Evolutionary conservation across 2,329 filamentous ascomycete species (phyloP), one percentile per base, ranked within the genome.

Genomic region (Penicillium occitanis): DNA sequence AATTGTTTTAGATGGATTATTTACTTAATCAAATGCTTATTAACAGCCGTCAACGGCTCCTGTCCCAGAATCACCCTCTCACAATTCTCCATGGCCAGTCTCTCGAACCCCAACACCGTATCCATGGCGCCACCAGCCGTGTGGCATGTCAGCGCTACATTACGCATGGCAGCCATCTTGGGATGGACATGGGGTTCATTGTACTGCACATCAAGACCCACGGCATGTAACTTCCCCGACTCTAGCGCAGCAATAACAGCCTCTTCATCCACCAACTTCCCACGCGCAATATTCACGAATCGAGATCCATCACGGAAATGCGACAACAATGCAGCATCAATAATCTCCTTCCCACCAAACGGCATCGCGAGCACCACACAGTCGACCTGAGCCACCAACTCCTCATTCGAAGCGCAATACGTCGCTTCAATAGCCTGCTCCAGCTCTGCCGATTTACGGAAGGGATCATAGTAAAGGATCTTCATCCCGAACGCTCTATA

Each of bases 121-220:
- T 81, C 81, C 17, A 83, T 74, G 44, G 79, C 79, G 17, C 81
- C 79, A 2, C 82, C 82, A 1, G 79, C 82, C 50, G 81, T 80
- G 73, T 83, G 82, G 42, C 77, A 78, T 44, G 81, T 75, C 25
- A 83, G 69, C 66, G 80, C 79, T 1, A 83, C 81, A 70, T 81
- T 81, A 0, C 74, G 73, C 71, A 79, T 78, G 40, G 66, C 51
- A 6, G 78, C 76, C 65, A 84, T 69, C 61, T 73, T 74, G 19
- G 71, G 70, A 69, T 83, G 79, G 8, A 87, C 81, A 61, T 80
- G 70, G 0, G 85, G 85, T 70, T 87, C 85, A 66, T 84, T 69
- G 5, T 82, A 81, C 71, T 86, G 83, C 8, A 87, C 85, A 69
- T 87, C 85, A 5, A 87, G 70, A 0, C 82, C 85, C 0, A 82